Base-by-base conservation (phyloP, 176 grass and related monocot genomes). In the Coix lacrymajobi region DNA sequence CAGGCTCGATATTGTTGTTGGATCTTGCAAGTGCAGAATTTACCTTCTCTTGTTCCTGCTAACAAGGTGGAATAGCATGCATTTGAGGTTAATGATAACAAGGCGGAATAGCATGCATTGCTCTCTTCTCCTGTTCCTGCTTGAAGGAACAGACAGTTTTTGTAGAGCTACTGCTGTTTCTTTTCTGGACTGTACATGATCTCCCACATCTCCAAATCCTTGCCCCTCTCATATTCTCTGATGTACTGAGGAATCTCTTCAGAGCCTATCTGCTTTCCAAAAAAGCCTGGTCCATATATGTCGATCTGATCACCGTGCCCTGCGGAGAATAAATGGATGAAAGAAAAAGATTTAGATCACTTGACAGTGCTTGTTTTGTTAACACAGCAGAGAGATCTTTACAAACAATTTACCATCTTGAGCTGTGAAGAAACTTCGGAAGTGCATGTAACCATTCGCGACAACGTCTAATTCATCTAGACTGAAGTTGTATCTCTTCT, bases 401-500 rank as follows among this genome's bases (percentile, higher is more conserved):
- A 20, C 34, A 34, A 29, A 24, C 28, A 48, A 10, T 57, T 62
- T 82, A 94, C 82, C 87, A 41, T 81, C 77, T 65, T 87, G 84
- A 70, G 66, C 73, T 7, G 31, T 17, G 29, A 98, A 90, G 73
- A 90, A 95, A 71, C 82, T 93, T 73, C 52, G 61, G 38, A 98
- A 98, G 78, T 87, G 91, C 11, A 83, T 46, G 80, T 92, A 95
- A 72, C 96, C 96, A 83, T 95, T 98, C 33, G 87, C 91, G 52
- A 98, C 88, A 26, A 95, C 77, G 8, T 93, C 87, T 25, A 98
- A 39, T 39, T 98, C 92, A 24, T 93, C 92, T 56, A 95, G 51
- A 67, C 84, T 95, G 65, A 98, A 93, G 64, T 95, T 98, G 79
- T 98, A 98, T 49, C 96, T 87, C 81, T 98, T 95, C 89, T 95